Evolutionary conservation across 2,329 filamentous ascomycete genomes (phyloP).

Genomic region (Aspergillus sp.): DNA sequence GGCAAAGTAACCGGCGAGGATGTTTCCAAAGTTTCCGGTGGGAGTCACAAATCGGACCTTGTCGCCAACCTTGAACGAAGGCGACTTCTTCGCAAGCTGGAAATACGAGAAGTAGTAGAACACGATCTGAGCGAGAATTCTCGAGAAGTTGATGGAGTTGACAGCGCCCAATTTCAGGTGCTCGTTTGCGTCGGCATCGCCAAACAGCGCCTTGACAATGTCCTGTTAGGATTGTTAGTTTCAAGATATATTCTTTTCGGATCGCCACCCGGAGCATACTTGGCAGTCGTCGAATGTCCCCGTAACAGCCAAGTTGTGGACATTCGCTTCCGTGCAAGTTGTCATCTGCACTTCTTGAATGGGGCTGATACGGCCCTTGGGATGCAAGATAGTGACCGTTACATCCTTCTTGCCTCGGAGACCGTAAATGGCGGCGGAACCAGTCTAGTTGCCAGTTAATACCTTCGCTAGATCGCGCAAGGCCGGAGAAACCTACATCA

Average conservation of each 20-base stretch:
- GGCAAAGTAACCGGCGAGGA: slow-evolving; percentile 85
- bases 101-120: slow-evolving; percentile 99
- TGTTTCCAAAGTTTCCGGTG: slow-evolving; percentile 95
- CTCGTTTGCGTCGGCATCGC: slow-evolving; percentile 78
- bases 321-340: slow-evolving; percentile 83
- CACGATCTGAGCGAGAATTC: slow-evolving; percentile 93
- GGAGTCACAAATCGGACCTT: slow-evolving; percentile 81
- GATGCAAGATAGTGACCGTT: slow-evolving; percentile 91
- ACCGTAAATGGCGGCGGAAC: slow-evolving; percentile 93
- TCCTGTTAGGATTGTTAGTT: slow-evolving; percentile 47
- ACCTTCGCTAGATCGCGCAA: not conserved
- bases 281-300: slow-evolving; percentile 97
- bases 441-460: slow-evolving; percentile 53
- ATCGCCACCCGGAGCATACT: not conserved
- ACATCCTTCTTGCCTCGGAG: slow-evolving; percentile 95
- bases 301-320: slow-evolving; percentile 85
- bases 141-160: slow-evolving; percentile 95
- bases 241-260: not conserved
- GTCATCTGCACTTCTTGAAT: slow-evolving; percentile 98
- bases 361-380: slow-evolving; percentile 84
- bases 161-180: slow-evolving; percentile 84
- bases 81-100: slow-evolving; percentile 60
- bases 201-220: slow-evolving; percentile 90
- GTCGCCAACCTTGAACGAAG: slow-evolving; percentile 58
- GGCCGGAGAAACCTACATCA: slow-evolving; percentile 37